These are phyloP conservation scores for Gracilaria domingensis DNA, from an alignment of 23 red algal genomes.

Conservation along the genomic window DNA sequence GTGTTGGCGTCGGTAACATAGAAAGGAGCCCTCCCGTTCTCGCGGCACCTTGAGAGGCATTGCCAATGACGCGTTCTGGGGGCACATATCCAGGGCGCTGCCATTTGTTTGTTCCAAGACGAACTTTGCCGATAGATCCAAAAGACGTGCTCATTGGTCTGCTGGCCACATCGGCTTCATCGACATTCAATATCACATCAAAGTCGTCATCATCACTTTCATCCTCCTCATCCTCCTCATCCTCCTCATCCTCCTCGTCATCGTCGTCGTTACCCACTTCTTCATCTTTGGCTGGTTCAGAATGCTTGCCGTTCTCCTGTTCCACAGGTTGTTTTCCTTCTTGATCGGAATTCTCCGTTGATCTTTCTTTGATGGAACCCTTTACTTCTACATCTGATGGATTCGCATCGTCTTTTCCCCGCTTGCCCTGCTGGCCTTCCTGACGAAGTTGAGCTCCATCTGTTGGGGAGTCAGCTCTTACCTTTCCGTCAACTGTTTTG, in stretches of 20 bases:
- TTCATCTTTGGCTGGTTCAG: not conserved
- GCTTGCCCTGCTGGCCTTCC: not conserved
- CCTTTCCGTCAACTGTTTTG: not conserved
- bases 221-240: slow-evolving; percentile 59
- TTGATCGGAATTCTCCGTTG: not conserved
- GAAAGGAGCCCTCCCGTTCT: slow-evolving; percentile 66
- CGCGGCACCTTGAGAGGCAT: slow-evolving; percentile 43
- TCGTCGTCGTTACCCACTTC: slow-evolving; percentile 2
- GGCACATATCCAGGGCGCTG: slow-evolving; percentile 66
- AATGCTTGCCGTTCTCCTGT: not conserved
- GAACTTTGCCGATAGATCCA: slow-evolving; percentile 48
- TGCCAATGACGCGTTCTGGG: slow-evolving; percentile 51
- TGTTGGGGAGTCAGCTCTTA: not conserved
- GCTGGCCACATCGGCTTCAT: slow-evolving; percentile 38
- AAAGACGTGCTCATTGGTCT: slow-evolving; percentile 30
- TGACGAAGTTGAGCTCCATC: not conserved
- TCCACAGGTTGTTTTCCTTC: not conserved
- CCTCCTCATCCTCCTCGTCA: slow-evolving; percentile 17
- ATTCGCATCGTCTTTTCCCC: not conserved
- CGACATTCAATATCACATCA: slow-evolving; percentile 58
- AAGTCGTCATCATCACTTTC: slow-evolving; percentile 72
- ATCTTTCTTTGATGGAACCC: not conserved
- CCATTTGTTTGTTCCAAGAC: slow-evolving; percentile 62
- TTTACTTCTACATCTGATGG: not conserved
- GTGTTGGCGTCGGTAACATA: slow-evolving; percentile 88